A percentile compares a stretch with the other conserved stretches of the same genome.
Evolutionary conservation across 2,329 filamentous ascomycete species (phyloP).

Genomic region (Alternaria gaisen): DNA sequence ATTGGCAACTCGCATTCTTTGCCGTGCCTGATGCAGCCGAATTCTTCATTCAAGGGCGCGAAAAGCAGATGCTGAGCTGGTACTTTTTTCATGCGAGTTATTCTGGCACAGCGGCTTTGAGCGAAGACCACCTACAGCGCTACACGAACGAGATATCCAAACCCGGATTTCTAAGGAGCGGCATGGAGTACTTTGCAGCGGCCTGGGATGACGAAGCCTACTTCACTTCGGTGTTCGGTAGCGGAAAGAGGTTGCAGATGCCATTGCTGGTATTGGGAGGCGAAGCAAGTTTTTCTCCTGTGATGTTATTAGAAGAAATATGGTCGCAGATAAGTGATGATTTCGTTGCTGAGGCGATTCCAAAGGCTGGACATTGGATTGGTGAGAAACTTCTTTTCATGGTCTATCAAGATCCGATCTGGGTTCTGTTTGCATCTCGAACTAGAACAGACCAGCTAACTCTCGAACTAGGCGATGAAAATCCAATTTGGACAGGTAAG

Average conservation of each 20-base stretch:
- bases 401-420: neutral
- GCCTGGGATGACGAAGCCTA: neutral
- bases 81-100: constrained; percentile 59
- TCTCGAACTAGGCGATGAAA: neutral
- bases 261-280: neutral
- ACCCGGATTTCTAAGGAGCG: constrained; percentile 42
- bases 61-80: constrained; percentile 57
- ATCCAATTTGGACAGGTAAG: neutral
- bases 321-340: neutral
- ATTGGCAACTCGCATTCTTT: constrained; percentile 55
- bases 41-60: constrained; percentile 56
- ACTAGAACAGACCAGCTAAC: neutral
- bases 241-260: neutral
- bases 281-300: neutral
- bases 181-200: constrained; percentile 51
- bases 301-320: neutral
- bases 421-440: neutral
- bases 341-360: neutral
- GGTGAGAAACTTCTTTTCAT: neutral
- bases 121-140: constrained; percentile 51
- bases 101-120: constrained; percentile 51
- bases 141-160: constrained; percentile 54
- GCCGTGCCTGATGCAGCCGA: constrained; percentile 58
- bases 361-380: constrained; percentile 5
- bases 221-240: neutral